Conservation (phyloP, 768 basidiomycete species). For the Trametes cingulata region DNA sequence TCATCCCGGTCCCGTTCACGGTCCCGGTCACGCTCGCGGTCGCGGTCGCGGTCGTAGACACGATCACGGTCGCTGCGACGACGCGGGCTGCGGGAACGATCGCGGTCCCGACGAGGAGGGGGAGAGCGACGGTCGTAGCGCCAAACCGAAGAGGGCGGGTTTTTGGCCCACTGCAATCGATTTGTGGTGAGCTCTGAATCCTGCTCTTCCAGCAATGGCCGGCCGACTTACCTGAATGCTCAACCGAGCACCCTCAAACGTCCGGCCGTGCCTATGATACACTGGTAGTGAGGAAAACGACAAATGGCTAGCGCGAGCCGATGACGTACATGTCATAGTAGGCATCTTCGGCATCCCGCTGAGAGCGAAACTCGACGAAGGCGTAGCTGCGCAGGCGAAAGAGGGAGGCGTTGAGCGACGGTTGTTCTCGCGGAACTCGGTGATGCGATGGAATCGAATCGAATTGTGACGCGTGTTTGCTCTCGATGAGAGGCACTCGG, state of each 20-base stretch:
- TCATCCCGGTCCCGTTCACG: constrained; percentile 36
- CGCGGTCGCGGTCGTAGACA: constrained; percentile 23
- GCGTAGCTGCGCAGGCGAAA: constrained; percentile 68
- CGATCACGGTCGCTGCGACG: constrained; percentile 29
- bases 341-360: constrained; percentile 79
- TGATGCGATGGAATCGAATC: constrained; percentile 24
- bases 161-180: constrained; percentile 68
- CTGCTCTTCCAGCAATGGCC: neutral
- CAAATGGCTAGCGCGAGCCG: neutral
- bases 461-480: constrained; percentile 20
- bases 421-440: constrained; percentile 38
- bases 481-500: constrained; percentile 10
- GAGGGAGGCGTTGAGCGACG: constrained; percentile 58
- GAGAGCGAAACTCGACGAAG: constrained; percentile 81
- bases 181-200: neutral
- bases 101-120: constrained; percentile 42
- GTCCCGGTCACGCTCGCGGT: constrained; percentile 35
- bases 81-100: constrained; percentile 17
- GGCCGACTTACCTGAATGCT: constrained; percentile 62
- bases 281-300: neutral
- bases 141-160: constrained; percentile 83
- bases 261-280: constrained; percentile 64
- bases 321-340: constrained; percentile 72
- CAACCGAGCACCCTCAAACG: constrained; percentile 73
- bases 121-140: constrained; percentile 64